Percentiles rank a stretch among this genome's conserved stretches.
phyloP scores from a whole-genome alignment of 805 yeast species.

The Candida ulmi region DNA sequence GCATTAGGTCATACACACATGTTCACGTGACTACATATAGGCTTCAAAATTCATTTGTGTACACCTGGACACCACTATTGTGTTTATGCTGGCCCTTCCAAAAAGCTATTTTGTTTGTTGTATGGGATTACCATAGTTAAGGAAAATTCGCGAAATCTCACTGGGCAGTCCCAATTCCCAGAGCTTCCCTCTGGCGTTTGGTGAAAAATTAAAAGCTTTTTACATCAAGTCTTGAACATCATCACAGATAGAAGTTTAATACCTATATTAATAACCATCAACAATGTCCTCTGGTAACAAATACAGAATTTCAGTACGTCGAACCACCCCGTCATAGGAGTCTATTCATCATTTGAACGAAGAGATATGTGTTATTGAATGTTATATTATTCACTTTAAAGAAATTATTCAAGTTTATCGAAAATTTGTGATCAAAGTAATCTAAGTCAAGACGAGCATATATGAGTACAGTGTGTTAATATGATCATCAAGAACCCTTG shows the following conservation, averaged over 20 bases:
- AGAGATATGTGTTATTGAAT: neutral
- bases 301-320: slow-evolving; percentile 98
- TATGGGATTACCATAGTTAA: neutral
- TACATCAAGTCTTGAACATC: slow-evolving; percentile 1
- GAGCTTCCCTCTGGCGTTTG: slow-evolving; percentile 1
- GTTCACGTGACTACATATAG: no score
- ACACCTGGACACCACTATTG: neutral
- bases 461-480: no score
- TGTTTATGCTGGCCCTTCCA: neutral
- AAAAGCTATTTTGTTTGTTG: neutral
- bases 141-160: neutral
- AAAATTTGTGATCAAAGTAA: no score
- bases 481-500: no score
- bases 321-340: neutral
- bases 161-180: slow-evolving; percentile 14
- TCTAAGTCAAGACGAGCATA: no score
- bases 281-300: slow-evolving; percentile 93
- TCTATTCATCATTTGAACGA: neutral
- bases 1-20: no score
- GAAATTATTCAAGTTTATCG: no score
- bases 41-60: no score
- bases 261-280: slow-evolving; percentile 13
- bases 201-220: slow-evolving; percentile 3
- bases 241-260: neutral
- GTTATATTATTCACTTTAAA: no score